Conservation (phyloP, 2,329 filamentous ascomycete species). For the Diaporthe sp. region DNA sequence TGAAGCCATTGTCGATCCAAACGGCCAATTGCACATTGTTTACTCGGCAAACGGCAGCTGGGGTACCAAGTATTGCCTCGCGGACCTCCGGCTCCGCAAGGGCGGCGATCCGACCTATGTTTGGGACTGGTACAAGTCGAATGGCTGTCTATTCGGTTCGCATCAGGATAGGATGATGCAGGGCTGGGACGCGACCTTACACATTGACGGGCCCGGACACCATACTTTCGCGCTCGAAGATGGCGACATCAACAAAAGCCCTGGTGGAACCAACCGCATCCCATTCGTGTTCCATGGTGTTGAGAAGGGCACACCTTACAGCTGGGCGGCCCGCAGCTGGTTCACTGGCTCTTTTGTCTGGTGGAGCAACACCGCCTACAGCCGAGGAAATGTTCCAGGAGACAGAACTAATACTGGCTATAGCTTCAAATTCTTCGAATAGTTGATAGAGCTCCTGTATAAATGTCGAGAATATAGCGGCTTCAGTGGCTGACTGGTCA, state of each 20-base stretch:
- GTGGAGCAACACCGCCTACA: conserved; percentile 21
- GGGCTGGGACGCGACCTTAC: conserved; percentile 43
- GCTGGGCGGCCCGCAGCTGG: conserved; percentile 10
- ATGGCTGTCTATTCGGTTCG: conserved; percentile 45
- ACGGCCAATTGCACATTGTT: conserved; percentile 45
- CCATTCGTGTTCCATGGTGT: conserved; percentile 17
- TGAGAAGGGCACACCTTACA: not conserved
- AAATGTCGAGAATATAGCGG: too few species aligned
- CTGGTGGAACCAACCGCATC: conserved; percentile 25
- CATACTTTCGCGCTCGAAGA: conserved; percentile 43
- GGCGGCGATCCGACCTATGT: conserved; percentile 45
- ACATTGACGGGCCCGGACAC: conserved; percentile 44
- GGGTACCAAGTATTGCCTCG: conserved; percentile 44
- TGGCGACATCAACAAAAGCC: conserved; percentile 40
- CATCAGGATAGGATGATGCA: conserved; percentile 43
- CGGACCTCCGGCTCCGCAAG: conserved; percentile 43
- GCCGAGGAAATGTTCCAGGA: not conserved
- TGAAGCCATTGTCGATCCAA: conserved; percentile 43
- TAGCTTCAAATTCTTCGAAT: conserved; percentile 18
- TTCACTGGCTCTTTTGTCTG: conserved; percentile 8
- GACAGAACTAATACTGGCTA: not conserved
- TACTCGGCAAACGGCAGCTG: conserved; percentile 47
- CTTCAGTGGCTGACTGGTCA: too few species aligned
- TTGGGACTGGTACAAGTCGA: conserved; percentile 47
- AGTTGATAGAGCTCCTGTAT: not conserved